A percentile compares a stretch with the other conserved stretches of the same genome.
Evolutionary conservation across 1,284 basidiomycete genomes (phyloP).

Genomic region (Trichosporon sp.): DNA sequence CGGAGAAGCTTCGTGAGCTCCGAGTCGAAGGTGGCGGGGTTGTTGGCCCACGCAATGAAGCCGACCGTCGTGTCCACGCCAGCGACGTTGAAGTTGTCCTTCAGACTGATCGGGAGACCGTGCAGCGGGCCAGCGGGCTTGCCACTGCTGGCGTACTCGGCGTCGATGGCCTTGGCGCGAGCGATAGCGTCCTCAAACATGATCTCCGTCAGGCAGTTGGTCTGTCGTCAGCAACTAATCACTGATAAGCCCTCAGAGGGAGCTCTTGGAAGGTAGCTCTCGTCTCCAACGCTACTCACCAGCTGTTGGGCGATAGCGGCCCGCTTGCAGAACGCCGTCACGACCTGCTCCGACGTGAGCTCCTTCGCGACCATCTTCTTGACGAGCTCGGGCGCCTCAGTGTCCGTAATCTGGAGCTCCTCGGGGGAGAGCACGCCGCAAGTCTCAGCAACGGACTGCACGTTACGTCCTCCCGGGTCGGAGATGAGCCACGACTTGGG

Average conservation of each 20-base stretch:
- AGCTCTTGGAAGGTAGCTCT: no score
- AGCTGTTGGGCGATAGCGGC: slow-evolving; percentile 75
- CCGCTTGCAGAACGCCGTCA: slow-evolving; percentile 64
- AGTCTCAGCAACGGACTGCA: slow-evolving; percentile 55
- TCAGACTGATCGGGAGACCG: slow-evolving; percentile 52
- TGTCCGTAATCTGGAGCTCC: slow-evolving; percentile 65
- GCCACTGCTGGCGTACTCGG: slow-evolving; percentile 39
- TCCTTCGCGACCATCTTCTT: slow-evolving; percentile 24
- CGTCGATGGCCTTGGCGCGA: slow-evolving; percentile 48
- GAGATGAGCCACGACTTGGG: slow-evolving; percentile 57
- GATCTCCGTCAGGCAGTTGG: slow-evolving; percentile 51
- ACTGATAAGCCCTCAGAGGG: background rate
- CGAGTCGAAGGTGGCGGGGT: slow-evolving; percentile 27
- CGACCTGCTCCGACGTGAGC: slow-evolving; percentile 30
- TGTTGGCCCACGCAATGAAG: slow-evolving; percentile 33
- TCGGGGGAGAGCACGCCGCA: slow-evolving; percentile 58
- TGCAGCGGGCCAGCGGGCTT: slow-evolving; percentile 50
- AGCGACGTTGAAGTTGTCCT: slow-evolving; percentile 42
- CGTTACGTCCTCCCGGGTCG: slow-evolving; percentile 37
- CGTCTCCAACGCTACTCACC: slow-evolving; percentile 56
- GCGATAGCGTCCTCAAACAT: slow-evolving; percentile 48
- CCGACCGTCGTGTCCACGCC: slow-evolving; percentile 46
- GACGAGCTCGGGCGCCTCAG: slow-evolving; percentile 32
- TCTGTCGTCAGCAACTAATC: slow-evolving; percentile 21
- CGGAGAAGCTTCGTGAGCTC: slow-evolving; percentile 33